phyloP scores from a whole-genome alignment of 805 yeast species.

The Hanseniaspora vineae region DNA sequence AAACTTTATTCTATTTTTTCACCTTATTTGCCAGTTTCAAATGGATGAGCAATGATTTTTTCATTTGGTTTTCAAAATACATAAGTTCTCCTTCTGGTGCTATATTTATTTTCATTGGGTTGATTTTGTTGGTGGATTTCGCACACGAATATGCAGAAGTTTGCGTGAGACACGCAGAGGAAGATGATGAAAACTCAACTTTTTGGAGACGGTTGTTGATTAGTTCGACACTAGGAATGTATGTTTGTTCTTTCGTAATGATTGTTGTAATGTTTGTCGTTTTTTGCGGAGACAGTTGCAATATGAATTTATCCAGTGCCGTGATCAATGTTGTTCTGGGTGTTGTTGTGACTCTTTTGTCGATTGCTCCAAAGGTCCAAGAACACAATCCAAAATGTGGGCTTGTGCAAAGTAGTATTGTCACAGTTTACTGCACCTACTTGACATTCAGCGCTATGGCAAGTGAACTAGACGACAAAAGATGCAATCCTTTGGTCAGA shows the following conservation, averaged over 20 bases:
- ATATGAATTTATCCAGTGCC: conserved; percentile 82
- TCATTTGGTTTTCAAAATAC: conserved; percentile 82
- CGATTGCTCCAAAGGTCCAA: conserved; percentile 74
- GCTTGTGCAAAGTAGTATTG: conserved; percentile 93
- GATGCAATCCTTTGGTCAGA: conserved; percentile 84
- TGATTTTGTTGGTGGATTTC: conserved; percentile 83
- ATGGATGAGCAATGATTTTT: conserved; percentile 75
- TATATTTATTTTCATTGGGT: conserved; percentile 76
- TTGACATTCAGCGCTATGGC: conserved; percentile 85
- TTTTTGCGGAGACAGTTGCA: conserved; percentile 72
- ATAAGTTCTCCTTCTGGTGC: conserved; percentile 77
- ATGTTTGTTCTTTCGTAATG: conserved; percentile 55
- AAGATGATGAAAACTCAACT: conserved; percentile 43
- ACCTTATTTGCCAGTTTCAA: conserved; percentile 47
- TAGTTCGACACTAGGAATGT: conserved; percentile 83
- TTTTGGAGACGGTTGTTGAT: conserved; percentile 74
- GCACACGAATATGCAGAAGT: conserved; percentile 99
- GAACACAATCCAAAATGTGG: conserved; percentile 94
- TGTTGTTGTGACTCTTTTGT: conserved; percentile 49
- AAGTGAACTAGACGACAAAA: conserved; percentile 88
- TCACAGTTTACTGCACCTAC: conserved; percentile 84
- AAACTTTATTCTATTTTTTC: conserved; percentile 46
- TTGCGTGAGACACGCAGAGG: conserved; percentile 81
- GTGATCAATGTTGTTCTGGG: conserved; percentile 60
- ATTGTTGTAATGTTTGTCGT: conserved; percentile 69